Evolutionary conservation across 1,284 basidiomycete genomes (phyloP), one percentile per base, ranked within the genome.

Genomic region (Wallemia hederae): DNA sequence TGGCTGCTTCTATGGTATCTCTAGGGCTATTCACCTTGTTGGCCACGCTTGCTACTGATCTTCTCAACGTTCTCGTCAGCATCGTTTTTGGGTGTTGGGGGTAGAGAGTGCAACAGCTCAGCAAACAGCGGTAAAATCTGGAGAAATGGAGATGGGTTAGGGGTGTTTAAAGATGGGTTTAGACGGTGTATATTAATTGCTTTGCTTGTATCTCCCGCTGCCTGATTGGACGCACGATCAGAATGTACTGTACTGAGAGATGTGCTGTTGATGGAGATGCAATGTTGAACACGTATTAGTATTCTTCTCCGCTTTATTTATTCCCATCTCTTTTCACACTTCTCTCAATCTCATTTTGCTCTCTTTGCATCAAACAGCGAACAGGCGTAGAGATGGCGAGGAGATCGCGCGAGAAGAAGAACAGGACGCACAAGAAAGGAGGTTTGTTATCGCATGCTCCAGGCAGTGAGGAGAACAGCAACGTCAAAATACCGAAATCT

Each of bases 401-500:
- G 9, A 49, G 39, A 49, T 49, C 39, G 5, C 11, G 39, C 11
- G 39, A 49, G n/a, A 49, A 49, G 39, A 49, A 49, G 39, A 49
- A 49, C 39, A 49, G 39, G 22, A 49, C 39, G 19, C 39, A 49
- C 19, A 49, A 49, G n/a, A 49, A 49, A 22, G 39, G 39, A 15
- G 39, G 39, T 15, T 49, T 49, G 22, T n/a, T 49, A 49, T 49
- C 39, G 22, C 39, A 49, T n/a, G 39, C 39, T 15, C 39, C 39
- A 15, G 39, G 39, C 19, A 22, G 14, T 17, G 39, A 49, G 22
- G 39, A 49, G n/a, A 49, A 14, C 22, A 22, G 14, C n/a, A 3
- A 3, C 22, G 5, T 49, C 61, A 70, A 69, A 60, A 70, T 67
- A 1, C 77, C 77, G 22, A 77, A 77, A 67, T 76, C 75, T 25